Percentiles rank a stretch among this genome's conserved stretches.
Evolutionary conservation across 306 rosid genomes (phyloP).

Genomic region (Medicago truncatula): MtrunA17r5.0-ANR NC_053042.1:15024501-15025000

Average conservation of each 20-base stretch:
- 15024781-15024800: neutral
- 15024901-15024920: constrained; percentile 66
- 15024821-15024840: neutral
- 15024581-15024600: constrained; percentile 94
- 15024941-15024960: constrained; percentile 62
- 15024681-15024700: too few relatives aligned
- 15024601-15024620: constrained; percentile 26
- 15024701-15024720: too few relatives aligned
- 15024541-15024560: constrained; percentile 90
- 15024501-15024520: constrained; percentile 98
- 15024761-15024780: too few relatives aligned
- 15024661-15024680: too few relatives aligned
- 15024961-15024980: constrained; percentile 50
- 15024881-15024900: constrained; percentile 85
- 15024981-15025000: constrained; percentile 60
- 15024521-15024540: constrained; percentile 79
- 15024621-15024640: neutral
- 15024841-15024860: constrained; percentile 2
- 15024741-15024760: neutral
- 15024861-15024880: constrained; percentile 87
- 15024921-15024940: constrained; percentile 94
- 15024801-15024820: neutral
- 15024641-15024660: too few relatives aligned
- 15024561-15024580: constrained; percentile 86
- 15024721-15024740: too few relatives aligned